These are phyloP conservation scores for Monosporozyma solicola DNA, from an alignment of 805 yeast species.

Conservation along the genomic window DNA sequence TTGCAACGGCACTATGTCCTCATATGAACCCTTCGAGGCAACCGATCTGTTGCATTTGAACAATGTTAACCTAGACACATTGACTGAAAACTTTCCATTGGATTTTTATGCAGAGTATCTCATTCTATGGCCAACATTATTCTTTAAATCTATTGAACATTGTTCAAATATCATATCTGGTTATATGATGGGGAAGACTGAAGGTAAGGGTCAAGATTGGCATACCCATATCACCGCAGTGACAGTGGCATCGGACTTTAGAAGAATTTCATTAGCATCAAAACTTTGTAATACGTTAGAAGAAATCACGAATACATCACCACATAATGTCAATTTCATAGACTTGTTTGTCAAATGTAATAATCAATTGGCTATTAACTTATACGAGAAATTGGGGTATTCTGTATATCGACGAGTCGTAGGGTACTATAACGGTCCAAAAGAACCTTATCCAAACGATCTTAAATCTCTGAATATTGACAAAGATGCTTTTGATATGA, in stretches of 20 bases:
- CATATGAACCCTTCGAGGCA: conserved; percentile 79
- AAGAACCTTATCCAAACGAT: conserved; percentile 35
- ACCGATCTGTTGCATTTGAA: conserved; percentile 70
- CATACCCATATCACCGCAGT: conserved; percentile 97
- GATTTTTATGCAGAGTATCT: conserved; percentile 80
- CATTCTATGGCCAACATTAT: conserved; percentile 78
- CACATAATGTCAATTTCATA: conserved; percentile 73
- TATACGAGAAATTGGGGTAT: conserved; percentile 84
- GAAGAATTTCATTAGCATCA: conserved; percentile 82
- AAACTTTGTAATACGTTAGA: conserved; percentile 67
- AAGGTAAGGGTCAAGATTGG: conserved; percentile 80
- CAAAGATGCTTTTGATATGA: conserved; percentile 84
- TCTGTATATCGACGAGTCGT: conserved; percentile 77
- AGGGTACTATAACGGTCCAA: conserved; percentile 65
- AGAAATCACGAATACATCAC: conserved; percentile 63
- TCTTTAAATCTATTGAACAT: conserved; percentile 51
- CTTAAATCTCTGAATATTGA: conserved; percentile 48
- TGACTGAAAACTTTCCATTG: conserved; percentile 85
- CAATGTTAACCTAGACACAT: conserved; percentile 72
- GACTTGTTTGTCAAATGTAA: conserved; percentile 89
- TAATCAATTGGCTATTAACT: conserved; percentile 64
- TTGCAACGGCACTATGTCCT: conserved; percentile 50
- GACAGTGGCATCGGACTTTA: conserved; percentile 70
- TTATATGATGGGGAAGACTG: conserved; percentile 94
- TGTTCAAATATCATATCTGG: conserved; percentile 37